A percentile compares a stretch with the other conserved stretches of the same genome.
Conservation (phyloP, 345 rosid species). For the Iberis pinnata region DNA sequence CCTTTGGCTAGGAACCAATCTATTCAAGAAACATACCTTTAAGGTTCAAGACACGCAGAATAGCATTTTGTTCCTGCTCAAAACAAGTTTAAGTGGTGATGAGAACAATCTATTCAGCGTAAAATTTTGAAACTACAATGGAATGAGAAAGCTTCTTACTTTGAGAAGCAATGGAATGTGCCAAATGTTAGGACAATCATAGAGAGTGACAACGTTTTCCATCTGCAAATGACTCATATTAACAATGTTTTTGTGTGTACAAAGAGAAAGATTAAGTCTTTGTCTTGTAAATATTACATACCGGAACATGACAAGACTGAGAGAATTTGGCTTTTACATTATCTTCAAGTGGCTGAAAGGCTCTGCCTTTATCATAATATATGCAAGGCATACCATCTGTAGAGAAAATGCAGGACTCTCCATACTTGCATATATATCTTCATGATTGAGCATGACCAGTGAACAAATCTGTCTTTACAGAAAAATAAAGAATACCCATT, state of each 20-base stretch:
- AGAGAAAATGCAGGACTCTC: slow-evolving; percentile 50
- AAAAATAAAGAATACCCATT: not conserved
- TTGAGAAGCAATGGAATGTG: slow-evolving; percentile 80
- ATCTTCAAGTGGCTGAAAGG: slow-evolving; percentile 72
- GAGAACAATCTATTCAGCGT: not conserved
- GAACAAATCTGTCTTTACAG: slow-evolving; percentile 61
- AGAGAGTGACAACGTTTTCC: slow-evolving; percentile 67
- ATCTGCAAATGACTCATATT: slow-evolving; percentile 39
- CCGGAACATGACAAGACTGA: slow-evolving; percentile 88
- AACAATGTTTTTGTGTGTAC: slow-evolving; percentile 6
- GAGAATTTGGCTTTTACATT: slow-evolving; percentile 79
- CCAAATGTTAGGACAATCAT: slow-evolving; percentile 96
- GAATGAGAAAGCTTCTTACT: slow-evolving; percentile 39
- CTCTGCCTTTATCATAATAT: slow-evolving; percentile 18
- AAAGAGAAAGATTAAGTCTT: not conserved
- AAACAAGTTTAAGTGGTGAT: slow-evolving; percentile 7
- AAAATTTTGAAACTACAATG: not conserved
- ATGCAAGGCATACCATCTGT: not conserved
- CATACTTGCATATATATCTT: slow-evolving; percentile 92
- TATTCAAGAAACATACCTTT: too few relatives aligned
- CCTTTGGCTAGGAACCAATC: too few relatives aligned
- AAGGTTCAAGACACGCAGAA: slow-evolving; percentile 68
- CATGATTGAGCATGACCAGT: slow-evolving; percentile 59
- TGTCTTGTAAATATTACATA: slow-evolving; percentile 27
- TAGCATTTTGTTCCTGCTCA: slow-evolving; percentile 86